These are phyloP conservation scores for Geoglossum glabrum DNA, from an alignment of 495 filamentous ascomycete species.

Conservation along the genomic window DNA sequence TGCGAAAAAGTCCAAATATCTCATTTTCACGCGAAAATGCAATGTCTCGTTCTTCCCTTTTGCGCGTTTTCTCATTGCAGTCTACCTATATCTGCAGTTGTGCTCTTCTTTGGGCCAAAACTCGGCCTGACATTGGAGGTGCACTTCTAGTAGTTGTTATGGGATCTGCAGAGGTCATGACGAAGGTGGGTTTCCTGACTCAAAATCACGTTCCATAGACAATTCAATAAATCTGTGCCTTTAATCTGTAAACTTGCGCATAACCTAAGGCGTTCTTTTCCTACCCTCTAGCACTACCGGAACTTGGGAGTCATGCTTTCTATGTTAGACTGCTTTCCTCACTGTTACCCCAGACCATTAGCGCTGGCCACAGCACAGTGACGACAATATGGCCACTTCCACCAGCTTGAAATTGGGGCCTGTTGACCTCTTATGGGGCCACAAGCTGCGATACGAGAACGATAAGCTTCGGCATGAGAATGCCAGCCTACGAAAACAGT, in stretches of 20 bases:
- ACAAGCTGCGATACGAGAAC: not conserved
- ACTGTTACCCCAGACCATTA: not conserved
- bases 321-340: not conserved
- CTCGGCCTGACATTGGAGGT: not conserved
- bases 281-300: not conserved
- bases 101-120: not conserved
- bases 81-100: not conserved
- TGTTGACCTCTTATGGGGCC: not conserved
- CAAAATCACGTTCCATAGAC: slow-evolving; percentile 1
- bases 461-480: not conserved
- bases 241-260: not conserved
- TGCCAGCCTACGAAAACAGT: not conserved
- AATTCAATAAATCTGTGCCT: not conserved
- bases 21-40: not conserved
- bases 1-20: not conserved
- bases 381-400: not conserved
- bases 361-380: not conserved
- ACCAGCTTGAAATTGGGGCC: not conserved
- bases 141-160: not conserved
- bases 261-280: not conserved
- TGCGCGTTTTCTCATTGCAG: too few relatives aligned
- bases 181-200: not conserved
- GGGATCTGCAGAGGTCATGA: not conserved
- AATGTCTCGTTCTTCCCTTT: not conserved
- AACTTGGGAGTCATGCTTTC: not conserved